phyloP scores from a whole-genome alignment of 208 protist genomes.

The Trypanosoma scelopori region DNA sequence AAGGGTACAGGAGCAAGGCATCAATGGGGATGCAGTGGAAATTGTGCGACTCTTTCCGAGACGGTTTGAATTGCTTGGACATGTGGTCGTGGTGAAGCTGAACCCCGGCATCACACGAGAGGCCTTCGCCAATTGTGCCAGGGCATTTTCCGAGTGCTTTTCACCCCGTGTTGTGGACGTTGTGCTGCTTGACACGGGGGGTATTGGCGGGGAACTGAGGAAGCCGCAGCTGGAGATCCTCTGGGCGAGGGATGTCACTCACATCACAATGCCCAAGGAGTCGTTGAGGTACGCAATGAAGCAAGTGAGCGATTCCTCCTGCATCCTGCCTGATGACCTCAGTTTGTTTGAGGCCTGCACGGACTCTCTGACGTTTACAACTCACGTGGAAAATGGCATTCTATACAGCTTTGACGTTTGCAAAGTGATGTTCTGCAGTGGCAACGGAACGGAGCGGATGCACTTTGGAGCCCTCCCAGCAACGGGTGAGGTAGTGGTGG shows the following conservation, averaged over 20 bases:
- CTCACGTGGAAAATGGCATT: constrained; percentile 89
- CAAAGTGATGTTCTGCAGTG: constrained; percentile 91
- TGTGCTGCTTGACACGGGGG: constrained; percentile 66
- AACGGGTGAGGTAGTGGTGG: constrained; percentile 80
- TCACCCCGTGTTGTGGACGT: constrained; percentile 61
- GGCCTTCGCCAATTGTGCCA: constrained; percentile 41
- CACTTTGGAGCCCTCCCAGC: constrained; percentile 72
- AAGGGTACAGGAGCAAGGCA: constrained; percentile 17
- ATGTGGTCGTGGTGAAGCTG: constrained; percentile 80
- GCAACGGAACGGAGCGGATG: constrained; percentile 92
- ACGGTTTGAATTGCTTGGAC: constrained; percentile 79
- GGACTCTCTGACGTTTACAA: constrained; percentile 67
- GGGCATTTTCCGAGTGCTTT: constrained; percentile 64
- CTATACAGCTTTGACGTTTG: constrained; percentile 85
- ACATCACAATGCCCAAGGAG: constrained; percentile 17
- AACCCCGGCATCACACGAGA: constrained; percentile 46
- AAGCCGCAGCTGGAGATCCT: constrained; percentile 51
- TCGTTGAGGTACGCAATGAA: constrained; percentile 18
- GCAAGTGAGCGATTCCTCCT: not conserved
- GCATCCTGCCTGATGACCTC: constrained; percentile 6
- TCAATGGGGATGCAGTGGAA: constrained; percentile 11
- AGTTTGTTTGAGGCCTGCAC: constrained; percentile 20
- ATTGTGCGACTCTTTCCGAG: constrained; percentile 53
- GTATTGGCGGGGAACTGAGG: constrained; percentile 80
- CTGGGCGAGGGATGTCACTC: constrained; percentile 15